phyloP scores from a whole-genome alignment of 306 rosid species.

The Fragaria iinumae region DNA sequence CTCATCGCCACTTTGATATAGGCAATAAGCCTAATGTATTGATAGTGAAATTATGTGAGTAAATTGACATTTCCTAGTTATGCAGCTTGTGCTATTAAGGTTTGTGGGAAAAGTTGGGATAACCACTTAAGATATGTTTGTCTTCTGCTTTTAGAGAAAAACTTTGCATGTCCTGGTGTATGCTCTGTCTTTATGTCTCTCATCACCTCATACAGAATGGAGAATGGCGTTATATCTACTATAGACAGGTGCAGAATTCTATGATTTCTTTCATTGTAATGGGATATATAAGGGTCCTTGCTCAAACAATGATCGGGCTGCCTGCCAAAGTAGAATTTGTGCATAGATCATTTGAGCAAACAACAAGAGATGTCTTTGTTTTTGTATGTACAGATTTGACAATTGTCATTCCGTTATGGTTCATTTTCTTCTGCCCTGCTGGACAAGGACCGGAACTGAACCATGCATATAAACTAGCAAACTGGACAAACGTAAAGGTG shows the following conservation, averaged over 20 bases:
- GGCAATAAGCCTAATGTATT: too few species aligned
- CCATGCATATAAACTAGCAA: too few species aligned
- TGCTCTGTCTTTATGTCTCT: not conserved
- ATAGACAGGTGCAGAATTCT: not conserved
- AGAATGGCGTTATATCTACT: not conserved
- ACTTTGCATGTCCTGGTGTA: not conserved
- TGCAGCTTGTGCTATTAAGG: not conserved
- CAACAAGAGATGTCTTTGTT: not conserved
- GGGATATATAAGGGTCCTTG: not conserved
- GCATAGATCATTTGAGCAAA: not conserved
- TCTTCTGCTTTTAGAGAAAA: not conserved
- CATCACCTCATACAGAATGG: not conserved
- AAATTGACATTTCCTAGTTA: not conserved
- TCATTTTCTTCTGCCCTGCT: not conserved
- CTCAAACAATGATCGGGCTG: not conserved
- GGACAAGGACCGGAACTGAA: not conserved
- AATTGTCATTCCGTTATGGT: not conserved
- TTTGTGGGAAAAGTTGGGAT: not conserved
- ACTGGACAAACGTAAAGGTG: too few species aligned
- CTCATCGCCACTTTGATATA: too few species aligned
- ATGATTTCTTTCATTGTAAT: not conserved
- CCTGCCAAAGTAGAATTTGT: not conserved
- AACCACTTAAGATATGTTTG: not conserved
- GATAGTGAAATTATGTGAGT: too few species aligned
- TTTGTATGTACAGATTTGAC: not conserved